These are phyloP conservation scores for Diaporthe vaccinii DNA, from an alignment of 2,329 filamentous ascomycete genomes.

Conservation along the genomic window DNA sequence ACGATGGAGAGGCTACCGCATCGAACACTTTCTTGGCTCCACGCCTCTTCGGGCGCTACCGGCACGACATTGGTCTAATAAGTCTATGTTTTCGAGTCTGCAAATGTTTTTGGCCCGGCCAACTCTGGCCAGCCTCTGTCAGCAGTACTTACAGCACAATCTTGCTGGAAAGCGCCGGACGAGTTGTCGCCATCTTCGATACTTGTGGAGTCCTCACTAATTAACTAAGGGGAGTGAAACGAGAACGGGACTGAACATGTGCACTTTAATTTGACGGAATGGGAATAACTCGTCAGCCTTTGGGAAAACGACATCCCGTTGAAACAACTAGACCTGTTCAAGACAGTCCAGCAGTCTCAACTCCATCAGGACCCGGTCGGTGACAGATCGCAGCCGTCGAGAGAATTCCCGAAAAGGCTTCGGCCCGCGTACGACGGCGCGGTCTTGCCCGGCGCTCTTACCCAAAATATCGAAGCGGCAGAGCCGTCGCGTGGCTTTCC, in stretches of 20 bases:
- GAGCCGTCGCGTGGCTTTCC: conserved; percentile 14
- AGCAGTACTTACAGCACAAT: neutral
- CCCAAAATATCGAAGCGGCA: conserved; percentile 9
- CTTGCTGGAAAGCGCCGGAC: neutral
- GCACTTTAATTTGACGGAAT: neutral
- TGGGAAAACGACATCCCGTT: neutral
- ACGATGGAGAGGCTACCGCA: neutral
- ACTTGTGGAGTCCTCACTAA: neutral
- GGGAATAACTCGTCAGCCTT: neutral
- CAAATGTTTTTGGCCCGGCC: neutral
- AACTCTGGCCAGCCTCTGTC: neutral
- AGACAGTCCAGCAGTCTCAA: conserved; percentile 8
- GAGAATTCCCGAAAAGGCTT: neutral
- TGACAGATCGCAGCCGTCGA: neutral
- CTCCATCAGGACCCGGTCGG: too few relatives aligned
- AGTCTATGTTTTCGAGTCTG: neutral
- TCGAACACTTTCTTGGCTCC: neutral
- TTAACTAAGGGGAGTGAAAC: neutral
- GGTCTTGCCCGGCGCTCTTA: conserved; percentile 22
- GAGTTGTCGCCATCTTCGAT: neutral
- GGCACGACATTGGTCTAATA: neutral
- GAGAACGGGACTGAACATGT: neutral
- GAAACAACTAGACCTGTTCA: conserved; percentile 3
- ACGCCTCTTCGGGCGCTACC: neutral
- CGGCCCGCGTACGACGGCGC: conserved; percentile 17